Evolutionary conservation across 768 basidiomycete genomes (phyloP).

Genomic region (Trametopsis cervina): DNA sequence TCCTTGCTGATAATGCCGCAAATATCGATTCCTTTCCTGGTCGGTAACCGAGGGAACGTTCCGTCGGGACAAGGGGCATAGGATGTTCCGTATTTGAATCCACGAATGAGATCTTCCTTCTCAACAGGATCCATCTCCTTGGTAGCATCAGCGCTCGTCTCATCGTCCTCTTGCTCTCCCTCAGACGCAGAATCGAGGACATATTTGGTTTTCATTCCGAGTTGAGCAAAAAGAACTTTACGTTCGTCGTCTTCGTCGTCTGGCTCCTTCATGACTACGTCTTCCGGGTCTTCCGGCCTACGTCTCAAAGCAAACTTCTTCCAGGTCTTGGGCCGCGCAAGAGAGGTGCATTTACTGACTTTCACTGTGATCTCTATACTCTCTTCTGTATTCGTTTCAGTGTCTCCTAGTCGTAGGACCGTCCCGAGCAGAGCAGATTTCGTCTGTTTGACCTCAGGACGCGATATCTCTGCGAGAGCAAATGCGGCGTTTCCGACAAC

Average conservation of each 20-base stretch:
- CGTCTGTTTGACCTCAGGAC: conserved; percentile 58
- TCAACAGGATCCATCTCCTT: conserved; percentile 35
- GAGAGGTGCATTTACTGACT: conserved; percentile 73
- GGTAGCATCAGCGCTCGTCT: conserved; percentile 26
- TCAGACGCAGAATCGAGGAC: conserved; percentile 33
- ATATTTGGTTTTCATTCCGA: conserved; percentile 46
- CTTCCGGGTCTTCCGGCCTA: conserved; percentile 23
- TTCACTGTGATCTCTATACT: conserved; percentile 70
- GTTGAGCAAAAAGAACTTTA: conserved; percentile 33
- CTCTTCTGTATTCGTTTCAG: conserved; percentile 56
- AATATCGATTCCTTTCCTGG: conserved; percentile 81
- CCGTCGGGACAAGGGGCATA: conserved; percentile 84
- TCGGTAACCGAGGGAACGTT: conserved; percentile 69
- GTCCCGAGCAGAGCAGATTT: conserved; percentile 63
- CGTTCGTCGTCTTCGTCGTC: conserved; percentile 36
- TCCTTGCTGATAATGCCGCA: conserved; percentile 70
- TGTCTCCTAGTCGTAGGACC: conserved; percentile 73
- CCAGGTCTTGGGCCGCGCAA: conserved; percentile 63
- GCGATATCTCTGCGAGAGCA: conserved; percentile 52
- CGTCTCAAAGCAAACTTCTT: conserved; percentile 57
- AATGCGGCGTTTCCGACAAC: conserved; percentile 57
- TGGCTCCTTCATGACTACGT: conserved; percentile 15
- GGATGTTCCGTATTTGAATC: conserved; percentile 87
- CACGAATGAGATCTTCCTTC: conserved; percentile 71
- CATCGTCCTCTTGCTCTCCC: conserved; percentile 16